These are phyloP conservation scores for Dendrothele bispora DNA, from an alignment of 768 basidiomycete genomes.

Conservation along the genomic window DNA sequence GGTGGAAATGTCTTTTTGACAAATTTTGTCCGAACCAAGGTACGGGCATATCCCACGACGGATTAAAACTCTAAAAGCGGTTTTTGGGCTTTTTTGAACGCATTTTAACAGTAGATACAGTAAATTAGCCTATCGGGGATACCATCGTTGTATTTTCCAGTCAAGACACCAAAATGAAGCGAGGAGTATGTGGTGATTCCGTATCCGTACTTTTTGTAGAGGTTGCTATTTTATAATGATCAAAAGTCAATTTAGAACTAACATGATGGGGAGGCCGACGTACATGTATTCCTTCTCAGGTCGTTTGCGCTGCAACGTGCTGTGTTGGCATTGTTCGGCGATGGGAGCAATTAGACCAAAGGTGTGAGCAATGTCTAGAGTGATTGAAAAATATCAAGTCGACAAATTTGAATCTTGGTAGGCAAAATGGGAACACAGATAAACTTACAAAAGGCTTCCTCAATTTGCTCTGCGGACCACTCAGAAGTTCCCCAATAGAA, in stretches of 20 bases:
- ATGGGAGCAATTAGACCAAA: constrained; percentile 69
- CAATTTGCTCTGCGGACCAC: constrained; percentile 71
- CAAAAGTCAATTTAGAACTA: background rate
- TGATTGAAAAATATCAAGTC: too few species aligned
- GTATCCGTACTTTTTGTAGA: constrained; percentile 66
- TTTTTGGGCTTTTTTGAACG: too few species aligned
- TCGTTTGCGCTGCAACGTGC: constrained; percentile 75
- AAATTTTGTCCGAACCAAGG: too few species aligned
- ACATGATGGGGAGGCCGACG: constrained; percentile 14
- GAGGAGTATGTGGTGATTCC: constrained; percentile 77
- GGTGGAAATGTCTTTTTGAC: too few species aligned
- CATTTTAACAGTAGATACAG: too few species aligned
- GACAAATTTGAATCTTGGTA: constrained; percentile 24
- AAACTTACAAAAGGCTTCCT: constrained; percentile 58
- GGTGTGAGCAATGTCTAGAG: constrained; percentile 70
- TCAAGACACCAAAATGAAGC: constrained; percentile 70
- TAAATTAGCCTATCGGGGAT: too few species aligned
- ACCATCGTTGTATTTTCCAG: too few species aligned
- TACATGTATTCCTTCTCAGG: constrained; percentile 81
- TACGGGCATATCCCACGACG: too few species aligned
- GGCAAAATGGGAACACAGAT: constrained; percentile 6
- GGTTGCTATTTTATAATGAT: constrained; percentile 36
- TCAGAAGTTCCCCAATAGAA: constrained; percentile 80
- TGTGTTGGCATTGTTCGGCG: constrained; percentile 78
- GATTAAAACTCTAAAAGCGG: too few species aligned